Evolutionary conservation across 345 rosid species (phyloP).

Genomic region (Eucalyptus tenuipes): DNA sequence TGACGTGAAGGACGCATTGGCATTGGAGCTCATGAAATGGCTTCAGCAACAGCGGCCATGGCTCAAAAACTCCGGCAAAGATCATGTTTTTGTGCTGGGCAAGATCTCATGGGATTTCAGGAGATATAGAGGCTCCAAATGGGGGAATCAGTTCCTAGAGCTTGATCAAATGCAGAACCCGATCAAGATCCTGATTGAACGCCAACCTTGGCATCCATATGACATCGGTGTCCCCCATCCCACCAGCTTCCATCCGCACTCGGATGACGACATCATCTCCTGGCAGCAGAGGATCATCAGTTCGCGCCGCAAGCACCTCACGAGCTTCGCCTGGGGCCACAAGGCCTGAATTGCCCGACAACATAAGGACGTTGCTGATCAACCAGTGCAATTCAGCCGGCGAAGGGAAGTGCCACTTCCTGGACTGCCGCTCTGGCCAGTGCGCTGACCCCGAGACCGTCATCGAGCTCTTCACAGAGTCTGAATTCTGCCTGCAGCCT

Average conservation of each 20-base stretch:
- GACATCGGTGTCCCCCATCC: slow-evolving; percentile 86
- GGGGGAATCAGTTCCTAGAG: slow-evolving; percentile 71
- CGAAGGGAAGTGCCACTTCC: slow-evolving; percentile 25
- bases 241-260: slow-evolving; percentile 65
- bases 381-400: slow-evolving; percentile 33
- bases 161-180: slow-evolving; percentile 73
- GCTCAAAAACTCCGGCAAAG: slow-evolving; percentile 43
- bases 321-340: slow-evolving; percentile 71
- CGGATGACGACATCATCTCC: slow-evolving; percentile 39
- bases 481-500: slow-evolving; percentile 82
- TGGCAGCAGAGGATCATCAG: slow-evolving; percentile 58
- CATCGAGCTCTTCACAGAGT: slow-evolving; percentile 37
- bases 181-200: slow-evolving; percentile 65
- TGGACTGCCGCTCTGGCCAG: slow-evolving; percentile 33
- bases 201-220: slow-evolving; percentile 76
- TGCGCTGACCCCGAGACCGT: slow-evolving; percentile 48
- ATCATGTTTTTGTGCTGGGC: slow-evolving; percentile 83
- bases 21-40: slow-evolving; percentile 58
- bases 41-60: slow-evolving; percentile 45
- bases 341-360: slow-evolving; percentile 40
- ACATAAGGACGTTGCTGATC: slow-evolving; percentile 49
- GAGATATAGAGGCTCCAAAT: slow-evolving; percentile 28
- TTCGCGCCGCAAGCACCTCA: slow-evolving; percentile 22
- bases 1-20: slow-evolving; percentile 51
- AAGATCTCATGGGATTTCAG: slow-evolving; percentile 92